Conservation (phyloP, 495 filamentous ascomycete genomes). For the Neurospora sp. region DNA sequence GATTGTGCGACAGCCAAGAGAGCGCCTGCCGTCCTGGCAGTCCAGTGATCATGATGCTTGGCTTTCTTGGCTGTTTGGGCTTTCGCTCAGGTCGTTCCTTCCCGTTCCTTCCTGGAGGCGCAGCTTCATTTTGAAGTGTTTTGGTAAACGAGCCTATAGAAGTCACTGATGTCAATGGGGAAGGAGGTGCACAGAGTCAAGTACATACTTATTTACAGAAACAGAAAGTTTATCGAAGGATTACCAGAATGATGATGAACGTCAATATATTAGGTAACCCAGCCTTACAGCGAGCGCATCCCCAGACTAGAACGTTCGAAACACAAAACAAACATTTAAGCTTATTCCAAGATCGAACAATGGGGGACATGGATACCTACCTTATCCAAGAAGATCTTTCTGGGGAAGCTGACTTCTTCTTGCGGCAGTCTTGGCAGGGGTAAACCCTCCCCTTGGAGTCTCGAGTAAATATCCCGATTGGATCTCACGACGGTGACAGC, state of each 20-base stretch:
- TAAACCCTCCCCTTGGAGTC: background rate
- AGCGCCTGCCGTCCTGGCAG: background rate
- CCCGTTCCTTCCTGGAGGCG: background rate
- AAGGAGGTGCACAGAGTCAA: too few relatives aligned
- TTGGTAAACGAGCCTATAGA: background rate
- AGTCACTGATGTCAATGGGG: too few relatives aligned
- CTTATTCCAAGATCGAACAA: background rate
- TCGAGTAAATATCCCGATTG: background rate
- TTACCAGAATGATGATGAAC: background rate
- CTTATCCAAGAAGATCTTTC: background rate
- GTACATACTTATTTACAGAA: too few relatives aligned
- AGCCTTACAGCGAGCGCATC: background rate
- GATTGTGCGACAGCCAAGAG: background rate
- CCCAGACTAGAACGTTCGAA: background rate
- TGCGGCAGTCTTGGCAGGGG: background rate
- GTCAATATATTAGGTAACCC: background rate
- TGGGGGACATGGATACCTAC: background rate
- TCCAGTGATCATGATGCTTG: background rate
- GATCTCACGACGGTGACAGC: background rate
- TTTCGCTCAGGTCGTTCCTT: background rate
- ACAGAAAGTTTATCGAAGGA: too few relatives aligned
- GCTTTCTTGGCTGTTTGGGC: background rate
- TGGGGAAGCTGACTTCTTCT: background rate
- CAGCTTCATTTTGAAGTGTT: background rate
- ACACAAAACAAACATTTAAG: background rate